Evolutionary conservation across 208 protist species (phyloP).

Genomic region (Trichomonas gallinae): DNA sequence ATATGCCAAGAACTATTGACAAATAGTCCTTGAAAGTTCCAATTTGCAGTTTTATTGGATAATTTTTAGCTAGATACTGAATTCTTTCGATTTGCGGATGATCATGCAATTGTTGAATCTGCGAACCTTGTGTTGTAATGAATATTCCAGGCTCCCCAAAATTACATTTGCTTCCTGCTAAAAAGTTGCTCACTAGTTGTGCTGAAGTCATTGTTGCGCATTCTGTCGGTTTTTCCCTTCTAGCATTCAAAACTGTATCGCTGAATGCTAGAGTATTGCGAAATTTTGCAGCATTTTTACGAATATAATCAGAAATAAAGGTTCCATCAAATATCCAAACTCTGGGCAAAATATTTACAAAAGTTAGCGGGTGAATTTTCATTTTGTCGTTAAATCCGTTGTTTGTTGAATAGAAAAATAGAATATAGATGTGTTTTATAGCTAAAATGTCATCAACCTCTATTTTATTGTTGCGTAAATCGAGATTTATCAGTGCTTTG

Average conservation of each 20-base stretch:
- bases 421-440: background rate
- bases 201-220: background rate
- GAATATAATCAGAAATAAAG: background rate
- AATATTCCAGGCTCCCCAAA: background rate
- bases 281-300: background rate
- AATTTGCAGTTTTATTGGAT: background rate
- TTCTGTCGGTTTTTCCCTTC: background rate
- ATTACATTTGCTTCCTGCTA: background rate
- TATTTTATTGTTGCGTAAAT: background rate
- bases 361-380: background rate
- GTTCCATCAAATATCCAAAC: background rate
- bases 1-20: background rate
- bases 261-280: background rate
- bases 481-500: background rate
- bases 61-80: background rate
- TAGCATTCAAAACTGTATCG: background rate
- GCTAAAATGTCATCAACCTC: background rate
- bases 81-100: background rate
- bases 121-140: background rate
- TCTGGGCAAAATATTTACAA: background rate
- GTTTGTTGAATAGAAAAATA: background rate
- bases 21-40: background rate
- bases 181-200: background rate
- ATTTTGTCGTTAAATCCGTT: background rate
- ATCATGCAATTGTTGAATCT: background rate